Percentiles rank a stretch among this genome's conserved stretches.
Conservation (phyloP, 2,329 filamentous ascomycete genomes). For the Zymoseptoria tritici region DNA sequence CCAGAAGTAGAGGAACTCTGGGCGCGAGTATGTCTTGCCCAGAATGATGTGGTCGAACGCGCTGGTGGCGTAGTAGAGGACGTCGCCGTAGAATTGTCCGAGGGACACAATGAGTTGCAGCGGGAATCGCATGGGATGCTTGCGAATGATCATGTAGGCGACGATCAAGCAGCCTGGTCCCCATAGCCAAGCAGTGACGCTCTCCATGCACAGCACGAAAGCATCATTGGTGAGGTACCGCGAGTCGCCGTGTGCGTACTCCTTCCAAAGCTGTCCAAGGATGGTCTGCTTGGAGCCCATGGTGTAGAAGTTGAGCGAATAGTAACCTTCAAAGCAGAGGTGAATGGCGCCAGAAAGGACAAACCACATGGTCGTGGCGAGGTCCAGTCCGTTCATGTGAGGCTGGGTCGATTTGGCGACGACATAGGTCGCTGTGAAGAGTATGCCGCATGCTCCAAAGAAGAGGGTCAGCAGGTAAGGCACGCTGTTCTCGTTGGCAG, state of each 20-base stretch:
- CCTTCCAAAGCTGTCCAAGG: slow-evolving; percentile 85
- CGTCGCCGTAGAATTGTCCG: slow-evolving; percentile 58
- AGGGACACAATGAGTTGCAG: slow-evolving; percentile 55
- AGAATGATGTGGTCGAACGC: slow-evolving; percentile 53
- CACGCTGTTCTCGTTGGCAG: slow-evolving; percentile 58
- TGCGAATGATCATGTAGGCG: slow-evolving; percentile 46
- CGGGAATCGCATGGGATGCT: slow-evolving; percentile 51
- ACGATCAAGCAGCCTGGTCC: slow-evolving; percentile 54
- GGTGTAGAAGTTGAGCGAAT: slow-evolving; percentile 58
- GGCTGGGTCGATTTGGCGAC: slow-evolving; percentile 49
- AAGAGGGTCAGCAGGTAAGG: slow-evolving; percentile 55
- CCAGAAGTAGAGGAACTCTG: slow-evolving; percentile 59
- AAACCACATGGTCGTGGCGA: slow-evolving; percentile 64
- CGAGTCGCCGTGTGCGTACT: slow-evolving; percentile 81
- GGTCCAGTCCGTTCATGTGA: slow-evolving; percentile 47
- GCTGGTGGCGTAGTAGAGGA: slow-evolving; percentile 57
- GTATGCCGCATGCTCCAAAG: slow-evolving; percentile 45
- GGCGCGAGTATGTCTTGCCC: slow-evolving; percentile 50
- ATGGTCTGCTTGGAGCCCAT: slow-evolving; percentile 63
- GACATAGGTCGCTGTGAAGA: slow-evolving; percentile 52
- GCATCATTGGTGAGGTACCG: slow-evolving; percentile 74
- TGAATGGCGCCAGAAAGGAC: slow-evolving; percentile 66
- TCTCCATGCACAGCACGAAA: slow-evolving; percentile 83
- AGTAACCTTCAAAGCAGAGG: slow-evolving; percentile 80
- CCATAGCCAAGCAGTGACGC: slow-evolving; percentile 67